These are phyloP conservation scores for Alternaria ethzedia DNA, from an alignment of 2,329 filamentous ascomycete genomes.

Conservation along the genomic window DNA sequence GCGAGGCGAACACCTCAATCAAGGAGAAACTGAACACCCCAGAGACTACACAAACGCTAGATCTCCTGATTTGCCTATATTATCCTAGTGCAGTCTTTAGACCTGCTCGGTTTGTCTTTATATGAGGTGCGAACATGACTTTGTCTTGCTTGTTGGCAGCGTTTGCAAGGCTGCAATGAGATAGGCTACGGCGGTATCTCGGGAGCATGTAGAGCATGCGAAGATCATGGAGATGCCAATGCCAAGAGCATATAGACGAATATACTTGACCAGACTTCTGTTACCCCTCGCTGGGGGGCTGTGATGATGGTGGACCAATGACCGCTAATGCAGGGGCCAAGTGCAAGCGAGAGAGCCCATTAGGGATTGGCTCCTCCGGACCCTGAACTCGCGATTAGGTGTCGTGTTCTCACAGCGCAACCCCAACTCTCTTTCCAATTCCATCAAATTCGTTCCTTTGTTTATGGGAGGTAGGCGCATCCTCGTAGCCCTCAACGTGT, in stretches of 20 bases:
- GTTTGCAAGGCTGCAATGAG: background rate
- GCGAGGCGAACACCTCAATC: background rate
- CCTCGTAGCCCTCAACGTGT: conserved; percentile 3
- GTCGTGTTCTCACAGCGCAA: conserved; percentile 27
- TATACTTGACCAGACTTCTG: background rate
- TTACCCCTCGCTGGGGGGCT: conserved; percentile 9
- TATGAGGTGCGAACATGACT: background rate
- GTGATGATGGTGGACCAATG: conserved; percentile 12
- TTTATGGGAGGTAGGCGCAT: conserved; percentile 28
- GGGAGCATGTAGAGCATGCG: background rate
- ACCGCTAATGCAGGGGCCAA: conserved; percentile 10
- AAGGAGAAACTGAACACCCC: background rate
- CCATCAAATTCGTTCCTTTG: conserved; percentile 23
- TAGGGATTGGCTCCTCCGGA: conserved; percentile 10
- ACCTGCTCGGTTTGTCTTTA: background rate
- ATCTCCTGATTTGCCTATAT: background rate
- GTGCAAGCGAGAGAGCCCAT: conserved; percentile 16
- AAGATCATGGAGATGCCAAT: background rate
- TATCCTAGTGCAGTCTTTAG: background rate
- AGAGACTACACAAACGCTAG: background rate
- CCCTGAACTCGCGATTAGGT: conserved; percentile 32
- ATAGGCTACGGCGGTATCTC: background rate
- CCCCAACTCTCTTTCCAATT: conserved; percentile 24
- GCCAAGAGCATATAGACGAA: conserved; percentile 8
- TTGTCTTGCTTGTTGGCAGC: background rate